Base-by-base conservation (phyloP, 75 land plant species). In the Adiantum capillusveneris region DNA sequence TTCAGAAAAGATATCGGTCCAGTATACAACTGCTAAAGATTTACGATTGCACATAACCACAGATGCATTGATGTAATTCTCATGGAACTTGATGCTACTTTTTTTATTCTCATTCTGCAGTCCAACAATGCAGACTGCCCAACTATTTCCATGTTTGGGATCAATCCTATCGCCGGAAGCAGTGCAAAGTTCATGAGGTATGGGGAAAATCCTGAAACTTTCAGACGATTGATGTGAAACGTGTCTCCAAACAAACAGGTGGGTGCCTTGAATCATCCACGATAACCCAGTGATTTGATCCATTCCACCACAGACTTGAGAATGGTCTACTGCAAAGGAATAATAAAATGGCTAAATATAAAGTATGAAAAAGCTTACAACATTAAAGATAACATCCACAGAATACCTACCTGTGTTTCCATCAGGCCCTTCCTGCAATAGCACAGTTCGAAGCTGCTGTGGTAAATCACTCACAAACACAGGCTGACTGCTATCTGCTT, bases 391-490 rank as follows among this genome's bases (percentile, higher is more conserved):
- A 25, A 46, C 12, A 57, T 30, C 26, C 41, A 56, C 34, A 25
- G 12, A 14, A 9, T 13, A 18, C 28, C 24, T 14, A 44, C 29
- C 28, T 0, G 49, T 30, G 67, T 75, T 75, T 43, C 72, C 31
- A 55, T 16, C 42, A 62, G 19, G 54, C 53, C 57, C 62, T 53
- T 65, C 79, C 48, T 72, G 72, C 9, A 60, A 77, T 44, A 76
- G 75, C 31, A 79, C 86, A 74, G 69, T 71, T 62, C 88, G 87
- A 63, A 95, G 79, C 18, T 77, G 80, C 43, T 95, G 88, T 1
- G 99, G 99, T 27, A 95, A 86, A 25, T 95, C 96, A 46, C 77
- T 86, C 52, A 95, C 76, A 78, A 78, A 87, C 9, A 86, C 86
- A 57, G 97, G 99, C 65, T 78, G 76, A 22, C 48, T 71, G 43